Evolutionary conservation across 208 protist species (phyloP).

Genomic region (Acanthamoeba culbertsoni): DNA sequence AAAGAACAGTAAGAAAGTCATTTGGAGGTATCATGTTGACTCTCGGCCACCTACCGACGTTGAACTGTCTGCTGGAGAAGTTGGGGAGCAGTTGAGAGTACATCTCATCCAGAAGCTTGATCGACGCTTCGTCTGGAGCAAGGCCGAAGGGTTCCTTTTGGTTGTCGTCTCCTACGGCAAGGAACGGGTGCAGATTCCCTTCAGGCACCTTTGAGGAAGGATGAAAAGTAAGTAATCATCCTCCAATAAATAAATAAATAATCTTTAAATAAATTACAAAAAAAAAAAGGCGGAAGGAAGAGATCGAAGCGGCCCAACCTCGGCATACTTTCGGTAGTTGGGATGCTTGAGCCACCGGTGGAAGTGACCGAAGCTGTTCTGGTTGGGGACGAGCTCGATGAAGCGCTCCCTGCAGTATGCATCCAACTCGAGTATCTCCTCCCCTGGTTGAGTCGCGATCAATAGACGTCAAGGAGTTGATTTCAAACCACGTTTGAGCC

Average conservation of each 20-base stretch:
- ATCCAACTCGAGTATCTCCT: slow-evolving; percentile 10
- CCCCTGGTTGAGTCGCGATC: neutral
- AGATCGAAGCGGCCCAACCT: neutral
- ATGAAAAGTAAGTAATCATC: no score
- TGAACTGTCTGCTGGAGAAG: slow-evolving; percentile 49
- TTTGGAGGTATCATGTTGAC: neutral
- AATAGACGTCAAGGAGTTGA: no score
- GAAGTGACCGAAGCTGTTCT: slow-evolving; percentile 53
- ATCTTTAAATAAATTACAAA: neutral
- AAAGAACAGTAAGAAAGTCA: neutral
- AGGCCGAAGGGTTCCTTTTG: slow-evolving; percentile 30
- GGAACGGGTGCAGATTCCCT: slow-evolving; percentile 11
- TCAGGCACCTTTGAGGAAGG: no score
- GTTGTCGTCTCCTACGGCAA: neutral
- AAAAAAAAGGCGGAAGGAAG: neutral
- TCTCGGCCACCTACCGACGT: neutral
- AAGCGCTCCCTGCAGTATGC: slow-evolving; percentile 9
- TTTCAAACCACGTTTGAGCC: no score
- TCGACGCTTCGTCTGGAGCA: neutral
- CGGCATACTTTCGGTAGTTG: neutral
- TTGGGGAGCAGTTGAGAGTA: neutral
- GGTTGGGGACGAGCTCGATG: slow-evolving; percentile 51
- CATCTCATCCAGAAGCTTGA: neutral
- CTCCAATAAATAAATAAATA: no score
- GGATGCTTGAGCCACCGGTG: slow-evolving; percentile 34